Evolutionary conservation across 2,329 filamentous ascomycete species (phyloP).

Genomic region (Alternaria brassicae): DNA sequence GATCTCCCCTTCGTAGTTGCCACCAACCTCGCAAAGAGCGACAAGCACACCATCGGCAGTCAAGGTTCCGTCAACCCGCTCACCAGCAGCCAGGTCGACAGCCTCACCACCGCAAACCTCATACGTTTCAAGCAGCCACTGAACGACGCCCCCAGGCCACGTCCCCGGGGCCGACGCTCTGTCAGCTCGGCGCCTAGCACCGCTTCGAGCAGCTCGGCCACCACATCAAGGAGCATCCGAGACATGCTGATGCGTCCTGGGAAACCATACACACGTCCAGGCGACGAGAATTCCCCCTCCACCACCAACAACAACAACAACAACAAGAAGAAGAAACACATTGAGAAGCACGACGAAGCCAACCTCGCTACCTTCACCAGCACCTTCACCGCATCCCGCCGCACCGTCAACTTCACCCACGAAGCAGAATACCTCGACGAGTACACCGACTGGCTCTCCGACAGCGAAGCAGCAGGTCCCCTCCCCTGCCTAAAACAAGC

Average conservation of each 20-base stretch:
- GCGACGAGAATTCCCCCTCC: constrained; percentile 25
- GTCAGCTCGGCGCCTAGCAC: constrained; percentile 12
- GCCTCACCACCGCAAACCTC: constrained; percentile 26
- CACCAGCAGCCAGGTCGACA: constrained; percentile 6
- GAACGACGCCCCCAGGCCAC: constrained; percentile 23
- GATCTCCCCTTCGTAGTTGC: background rate
- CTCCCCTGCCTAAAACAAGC: constrained; percentile 36
- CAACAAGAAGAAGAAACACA: constrained; percentile 13
- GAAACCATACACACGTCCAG: constrained; percentile 30
- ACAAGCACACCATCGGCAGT: background rate
- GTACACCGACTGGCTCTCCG: constrained; percentile 17
- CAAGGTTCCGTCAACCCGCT: constrained; percentile 9
- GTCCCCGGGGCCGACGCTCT: constrained; percentile 13
- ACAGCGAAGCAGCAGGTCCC: constrained; percentile 7
- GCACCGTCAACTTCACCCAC: constrained; percentile 37
- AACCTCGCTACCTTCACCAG: constrained; percentile 23
- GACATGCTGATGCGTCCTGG: constrained; percentile 30
- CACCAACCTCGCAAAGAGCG: background rate
- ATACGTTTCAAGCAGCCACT: constrained; percentile 25
- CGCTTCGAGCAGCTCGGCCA: constrained; percentile 21
- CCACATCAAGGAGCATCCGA: constrained; percentile 30
- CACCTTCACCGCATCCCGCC: constrained; percentile 19
- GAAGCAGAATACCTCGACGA: constrained; percentile 29
- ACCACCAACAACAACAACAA: too few species aligned
- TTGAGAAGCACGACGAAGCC: constrained; percentile 29